phyloP scores from a whole-genome alignment of 495 filamentous ascomycete genomes.

The Glutinoglossum americanum region DNA sequence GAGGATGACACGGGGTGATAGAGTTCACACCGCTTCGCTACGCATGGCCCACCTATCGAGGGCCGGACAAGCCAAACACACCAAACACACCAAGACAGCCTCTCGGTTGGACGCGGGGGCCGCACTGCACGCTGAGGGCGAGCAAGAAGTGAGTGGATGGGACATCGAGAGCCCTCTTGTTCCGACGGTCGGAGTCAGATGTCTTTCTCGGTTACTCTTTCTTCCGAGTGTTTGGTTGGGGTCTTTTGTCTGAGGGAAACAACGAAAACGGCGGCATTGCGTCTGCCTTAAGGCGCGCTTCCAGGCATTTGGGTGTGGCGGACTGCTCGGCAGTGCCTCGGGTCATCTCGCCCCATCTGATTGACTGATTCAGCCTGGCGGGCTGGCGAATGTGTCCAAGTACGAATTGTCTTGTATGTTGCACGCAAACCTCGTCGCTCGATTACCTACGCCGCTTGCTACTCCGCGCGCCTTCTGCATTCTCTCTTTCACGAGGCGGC shows the following conservation, averaged over 20 bases:
- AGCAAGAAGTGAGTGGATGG: background rate
- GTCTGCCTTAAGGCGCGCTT: background rate
- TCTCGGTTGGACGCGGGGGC: background rate
- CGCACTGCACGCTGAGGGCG: background rate
- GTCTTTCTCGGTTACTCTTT: background rate
- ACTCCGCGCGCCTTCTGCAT: no score
- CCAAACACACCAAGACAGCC: background rate
- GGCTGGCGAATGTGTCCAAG: background rate
- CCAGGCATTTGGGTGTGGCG: background rate
- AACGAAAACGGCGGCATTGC: background rate
- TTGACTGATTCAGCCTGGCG: background rate
- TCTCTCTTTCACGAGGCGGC: no score
- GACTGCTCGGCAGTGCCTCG: background rate
- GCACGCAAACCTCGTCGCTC: no score
- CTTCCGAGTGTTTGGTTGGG: no score
- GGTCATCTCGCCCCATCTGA: background rate
- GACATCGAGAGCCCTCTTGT: background rate
- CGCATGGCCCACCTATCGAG: background rate
- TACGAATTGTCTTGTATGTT: no score
- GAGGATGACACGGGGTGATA: background rate
- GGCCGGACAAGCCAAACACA: background rate
- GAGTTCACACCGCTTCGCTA: constrained; percentile 1
- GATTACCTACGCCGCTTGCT: no score
- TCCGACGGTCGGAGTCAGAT: background rate
- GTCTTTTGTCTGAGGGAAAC: no score